Base-by-base conservation (phyloP, 768 basidiomycete genomes). In the Collybiopsis confluens region DNA sequence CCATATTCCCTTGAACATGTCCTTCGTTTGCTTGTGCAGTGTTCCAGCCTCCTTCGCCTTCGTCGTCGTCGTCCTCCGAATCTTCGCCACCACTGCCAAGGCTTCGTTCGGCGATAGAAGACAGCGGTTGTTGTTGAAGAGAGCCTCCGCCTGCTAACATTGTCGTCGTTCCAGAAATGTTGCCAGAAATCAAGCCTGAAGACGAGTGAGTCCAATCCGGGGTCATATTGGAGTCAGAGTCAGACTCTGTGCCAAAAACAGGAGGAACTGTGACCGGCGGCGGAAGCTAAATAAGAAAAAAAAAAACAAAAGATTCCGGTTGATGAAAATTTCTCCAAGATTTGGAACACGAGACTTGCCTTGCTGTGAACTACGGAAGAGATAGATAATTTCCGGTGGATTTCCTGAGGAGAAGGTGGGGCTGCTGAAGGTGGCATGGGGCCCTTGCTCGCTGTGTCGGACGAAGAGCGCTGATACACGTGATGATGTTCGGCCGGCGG, bases 381-480 rank as follows among this genome's bases (percentile, higher is more conserved):
- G 18, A 90, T 79, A 2, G 90, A 92, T 5, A 95, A 81, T 65
- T 93, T 94, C 59, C 90, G 78, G 54, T 89, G 80, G 16, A 95
- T 82, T 72, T 95, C 92, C 66, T 92, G 90, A 15, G 86, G 85
- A 11, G 92, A 86, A 7, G 90, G 92, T 4, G 91, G 88, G 13
- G 86, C 68, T 54, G 70, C 78, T 53, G 72, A 65, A 38, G 72
- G 70, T 18, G 75, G 63, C 73, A 74, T 74, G 35, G 21, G n/a
- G n/a, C n/a, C n/a, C n/a, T 15, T 21, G 23, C 20, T 36, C 47
- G 35, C 23, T 26, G 30, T 20, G n/a, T n/a, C n/a, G n/a, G n/a
- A n/a, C n/a, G n/a, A n/a, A n/a, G n/a, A n/a, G n/a, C n/a, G n/a
- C n/a, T n/a, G n/a, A n/a, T n/a, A 35, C 30, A 47, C 26, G 10